Conservation (phyloP, 768 basidiomycete species). For the Psilocybe tampanensis region DNA sequence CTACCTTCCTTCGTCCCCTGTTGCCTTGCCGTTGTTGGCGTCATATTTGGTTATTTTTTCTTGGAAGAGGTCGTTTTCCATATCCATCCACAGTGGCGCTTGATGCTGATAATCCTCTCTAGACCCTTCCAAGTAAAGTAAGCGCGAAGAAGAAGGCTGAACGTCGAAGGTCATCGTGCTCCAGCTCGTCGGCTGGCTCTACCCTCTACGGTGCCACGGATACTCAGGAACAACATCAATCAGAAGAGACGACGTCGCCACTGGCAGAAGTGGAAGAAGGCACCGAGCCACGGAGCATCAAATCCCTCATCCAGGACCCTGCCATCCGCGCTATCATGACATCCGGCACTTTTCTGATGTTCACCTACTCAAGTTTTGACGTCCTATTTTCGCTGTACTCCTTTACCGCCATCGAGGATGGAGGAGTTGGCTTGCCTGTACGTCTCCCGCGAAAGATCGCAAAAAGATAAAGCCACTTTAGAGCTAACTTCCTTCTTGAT, state of each 20-base stretch:
- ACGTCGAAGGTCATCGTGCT: neutral
- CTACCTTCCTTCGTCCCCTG: slow-evolving; percentile 4
- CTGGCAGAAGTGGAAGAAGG: neutral
- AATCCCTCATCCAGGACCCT: neutral
- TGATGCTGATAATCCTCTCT: neutral
- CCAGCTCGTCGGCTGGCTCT: neutral
- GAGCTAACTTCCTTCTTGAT: neutral
- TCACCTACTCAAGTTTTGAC: slow-evolving; percentile 5
- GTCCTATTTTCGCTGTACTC: slow-evolving; percentile 5
- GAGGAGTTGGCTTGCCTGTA: slow-evolving; percentile 6
- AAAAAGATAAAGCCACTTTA: neutral
- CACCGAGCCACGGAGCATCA: neutral
- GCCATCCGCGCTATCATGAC: slow-evolving; percentile 4
- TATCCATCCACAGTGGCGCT: neutral
- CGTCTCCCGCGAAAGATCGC: neutral
- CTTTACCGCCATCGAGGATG: slow-evolving; percentile 6
- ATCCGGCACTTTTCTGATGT: slow-evolving; percentile 6
- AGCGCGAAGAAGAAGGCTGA: neutral
- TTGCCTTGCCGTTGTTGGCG: slow-evolving; percentile 2
- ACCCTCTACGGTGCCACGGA: neutral
- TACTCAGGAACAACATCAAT: too few relatives aligned
- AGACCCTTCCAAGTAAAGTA: neutral
- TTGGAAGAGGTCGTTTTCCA: neutral
- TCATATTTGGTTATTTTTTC: slow-evolving; percentile 2
- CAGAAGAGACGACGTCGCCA: neutral